A percentile compares a stretch with the other conserved stretches of the same genome.
Conservation (phyloP, 352 stramenopile genomes). For the Pythium aquatile region DNA sequence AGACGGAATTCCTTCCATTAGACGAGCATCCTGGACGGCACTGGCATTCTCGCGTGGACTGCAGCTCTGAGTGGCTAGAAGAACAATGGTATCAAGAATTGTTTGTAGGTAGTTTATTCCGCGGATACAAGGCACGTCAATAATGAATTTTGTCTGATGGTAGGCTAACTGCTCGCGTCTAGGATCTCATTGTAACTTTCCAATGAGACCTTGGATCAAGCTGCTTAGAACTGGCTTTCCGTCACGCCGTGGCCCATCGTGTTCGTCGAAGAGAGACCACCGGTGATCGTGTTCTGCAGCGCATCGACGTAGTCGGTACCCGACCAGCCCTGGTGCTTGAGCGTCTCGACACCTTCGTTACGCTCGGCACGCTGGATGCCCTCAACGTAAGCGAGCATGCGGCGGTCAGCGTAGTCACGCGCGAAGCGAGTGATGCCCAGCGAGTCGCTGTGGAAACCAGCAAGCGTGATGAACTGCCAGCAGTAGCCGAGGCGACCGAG, state of each 20-base stretch:
- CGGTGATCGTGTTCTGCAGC: conserved; percentile 95
- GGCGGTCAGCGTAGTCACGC: conserved; percentile 88
- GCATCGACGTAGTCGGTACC: conserved; percentile 96
- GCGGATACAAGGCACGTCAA: conserved; percentile 14
- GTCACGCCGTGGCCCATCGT: conserved; percentile 97
- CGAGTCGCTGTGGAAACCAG: conserved; percentile 97
- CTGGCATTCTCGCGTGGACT: too few species aligned
- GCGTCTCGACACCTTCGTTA: conserved; percentile 92
- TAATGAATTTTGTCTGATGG: conserved; percentile 15
- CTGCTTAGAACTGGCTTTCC: conserved; percentile 94
- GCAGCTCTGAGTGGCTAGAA: too few species aligned
- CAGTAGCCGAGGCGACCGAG: conserved; percentile 95
- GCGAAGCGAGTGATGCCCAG: conserved; percentile 95
- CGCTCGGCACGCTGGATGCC: conserved; percentile 96
- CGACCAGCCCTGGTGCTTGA: conserved; percentile 98
- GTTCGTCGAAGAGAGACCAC: conserved; percentile 95
- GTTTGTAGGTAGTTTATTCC: conserved; percentile 14
- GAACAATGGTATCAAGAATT: not conserved
- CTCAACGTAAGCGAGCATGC: conserved; percentile 96
- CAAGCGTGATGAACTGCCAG: conserved; percentile 99
- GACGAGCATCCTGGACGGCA: too few species aligned
- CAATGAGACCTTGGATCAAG: not conserved
- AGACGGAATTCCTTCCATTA: too few species aligned
- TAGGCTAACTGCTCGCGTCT: not conserved
- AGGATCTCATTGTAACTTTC: not conserved